Conservation (phyloP, 345 rosid genomes). For the Garcia nutans region DNA sequence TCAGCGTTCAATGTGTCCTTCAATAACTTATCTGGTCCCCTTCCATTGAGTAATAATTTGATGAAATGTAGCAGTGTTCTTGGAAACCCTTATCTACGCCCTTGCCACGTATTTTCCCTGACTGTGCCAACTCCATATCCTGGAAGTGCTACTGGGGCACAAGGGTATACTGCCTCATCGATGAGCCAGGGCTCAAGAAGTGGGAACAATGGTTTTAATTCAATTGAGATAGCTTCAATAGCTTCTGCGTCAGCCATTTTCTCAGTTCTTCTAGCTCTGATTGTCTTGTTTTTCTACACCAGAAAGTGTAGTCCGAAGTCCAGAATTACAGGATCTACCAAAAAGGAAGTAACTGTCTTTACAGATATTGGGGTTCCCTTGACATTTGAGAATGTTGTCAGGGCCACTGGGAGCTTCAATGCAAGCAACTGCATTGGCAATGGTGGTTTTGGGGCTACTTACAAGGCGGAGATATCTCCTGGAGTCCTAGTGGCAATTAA, state of each 20-base stretch:
- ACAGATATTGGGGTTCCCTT: constrained; percentile 40
- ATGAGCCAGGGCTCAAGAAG: constrained; percentile 18
- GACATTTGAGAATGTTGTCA: constrained; percentile 50
- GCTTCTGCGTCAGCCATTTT: constrained; percentile 58
- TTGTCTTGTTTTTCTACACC: constrained; percentile 45
- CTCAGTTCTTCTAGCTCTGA: constrained; percentile 49
- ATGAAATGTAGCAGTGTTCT: constrained; percentile 46
- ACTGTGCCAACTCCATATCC: constrained; percentile 39
- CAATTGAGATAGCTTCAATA: constrained; percentile 61
- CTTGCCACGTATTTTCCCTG: constrained; percentile 42
- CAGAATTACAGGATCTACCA: constrained; percentile 28
- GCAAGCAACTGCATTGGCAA: constrained; percentile 57
- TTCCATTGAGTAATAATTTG: constrained; percentile 42
- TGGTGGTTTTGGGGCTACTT: constrained; percentile 67
- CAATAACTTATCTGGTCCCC: constrained; percentile 60
- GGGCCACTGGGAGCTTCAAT: constrained; percentile 55
- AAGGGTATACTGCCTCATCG: constrained; percentile 22
- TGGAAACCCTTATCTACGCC: constrained; percentile 54
- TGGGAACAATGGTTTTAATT: constrained; percentile 31
- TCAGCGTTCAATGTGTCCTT: constrained; percentile 54
- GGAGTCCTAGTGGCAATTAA: constrained; percentile 48
- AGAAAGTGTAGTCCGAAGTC: constrained; percentile 41
- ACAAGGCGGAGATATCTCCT: constrained; percentile 54
- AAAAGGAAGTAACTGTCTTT: constrained; percentile 49
- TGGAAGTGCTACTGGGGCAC: constrained; percentile 15